Percentiles rank a stretch among this genome's conserved stretches.
These are phyloP conservation scores for Podospora pseudoanserina DNA, from an alignment of 495 filamentous ascomycete genomes.

Conservation along the genomic window DNA sequence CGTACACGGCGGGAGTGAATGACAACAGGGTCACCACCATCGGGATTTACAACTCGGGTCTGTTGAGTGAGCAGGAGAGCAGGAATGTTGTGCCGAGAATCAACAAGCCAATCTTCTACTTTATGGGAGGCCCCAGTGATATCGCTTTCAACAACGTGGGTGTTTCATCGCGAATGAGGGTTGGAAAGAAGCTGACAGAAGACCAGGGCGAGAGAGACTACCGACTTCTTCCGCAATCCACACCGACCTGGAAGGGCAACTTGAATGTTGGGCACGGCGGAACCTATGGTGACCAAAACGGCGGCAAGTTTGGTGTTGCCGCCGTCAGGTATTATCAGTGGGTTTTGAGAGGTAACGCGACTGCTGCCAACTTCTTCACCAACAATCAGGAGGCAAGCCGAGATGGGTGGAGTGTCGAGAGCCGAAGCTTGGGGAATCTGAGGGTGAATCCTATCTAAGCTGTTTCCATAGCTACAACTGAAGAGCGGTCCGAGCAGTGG, in stretches of 20 bases:
- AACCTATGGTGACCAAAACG: constrained; percentile 26
- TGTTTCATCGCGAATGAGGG: not conserved
- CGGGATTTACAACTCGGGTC: constrained; percentile 29
- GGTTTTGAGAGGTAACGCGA: constrained; percentile 20
- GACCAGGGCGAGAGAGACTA: constrained; percentile 34
- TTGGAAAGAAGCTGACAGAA: not conserved
- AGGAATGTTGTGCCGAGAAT: constrained; percentile 14
- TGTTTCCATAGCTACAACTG: no score
- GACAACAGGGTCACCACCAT: constrained; percentile 25
- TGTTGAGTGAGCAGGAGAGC: constrained; percentile 18
- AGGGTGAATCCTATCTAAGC: constrained; percentile 9
- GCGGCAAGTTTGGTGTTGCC: constrained; percentile 30
- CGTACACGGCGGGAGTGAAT: constrained; percentile 19
- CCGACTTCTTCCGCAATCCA: constrained; percentile 19
- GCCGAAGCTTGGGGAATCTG: constrained; percentile 5
- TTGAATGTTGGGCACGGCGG: constrained; percentile 32
- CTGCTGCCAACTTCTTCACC: constrained; percentile 14
- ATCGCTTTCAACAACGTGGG: constrained; percentile 31
- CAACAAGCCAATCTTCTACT: constrained; percentile 27
- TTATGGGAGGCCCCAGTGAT: constrained; percentile 29
- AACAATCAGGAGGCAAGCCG: constrained; percentile 4
- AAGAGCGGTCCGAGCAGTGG: no score
- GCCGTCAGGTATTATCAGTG: constrained; percentile 24
- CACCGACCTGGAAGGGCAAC: constrained; percentile 40
- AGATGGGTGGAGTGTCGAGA: constrained; percentile 13